Evolutionary conservation across 2,329 filamentous ascomycete species (phyloP), one percentile per base, ranked within the genome.

Genomic region (Xylariaceae sp.): DNA sequence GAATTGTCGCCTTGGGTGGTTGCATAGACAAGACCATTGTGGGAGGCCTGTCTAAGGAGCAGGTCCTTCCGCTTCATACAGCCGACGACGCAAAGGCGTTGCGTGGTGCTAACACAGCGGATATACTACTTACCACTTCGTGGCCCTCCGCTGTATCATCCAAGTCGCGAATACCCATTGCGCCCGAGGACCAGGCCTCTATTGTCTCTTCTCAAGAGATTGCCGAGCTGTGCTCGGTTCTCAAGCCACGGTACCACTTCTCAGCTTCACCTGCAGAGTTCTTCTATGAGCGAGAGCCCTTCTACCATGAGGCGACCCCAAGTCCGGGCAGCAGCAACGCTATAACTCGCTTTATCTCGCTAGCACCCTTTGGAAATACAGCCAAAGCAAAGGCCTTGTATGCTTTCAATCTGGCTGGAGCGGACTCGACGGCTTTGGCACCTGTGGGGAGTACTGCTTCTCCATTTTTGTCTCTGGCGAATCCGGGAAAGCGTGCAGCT

Each of bases 201-300:
- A 65, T 78, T 1, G 47, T 64, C 15, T 69, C 72, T 36, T 75
- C 75, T n/a, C 70, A 78, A 33, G 76, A 79, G 35, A 67, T 96
- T 26, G 77, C 88, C 5, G 83, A 93, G 39, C 69, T 98, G 9
- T 90, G 83, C 50, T 70, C 79, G 3, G 63, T 76, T 1, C 61
- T 98, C 14, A 92, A 88, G 56, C 92, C 92, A n/a, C 79, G 85
- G 18, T 98, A 98, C 53, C 89, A 96, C 57, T 80, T 96, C 51
- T 78, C 85, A 2, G 68, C 75, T 3, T 84, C 84, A 0, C 70
- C 76, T 1, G 57, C 55, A 7, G 61, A 69, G 5, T 79, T 79
- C 49, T 90, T 84, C 60, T 96, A 81, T 56, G 90, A 98, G 61
- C 79, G 92, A 36, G 92, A 96, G 58, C 87, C 90, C 0, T 98